Base-by-base conservation (phyloP, 2,329 filamentous ascomycete genomes). In the Aspergillus floridensis region DNA sequence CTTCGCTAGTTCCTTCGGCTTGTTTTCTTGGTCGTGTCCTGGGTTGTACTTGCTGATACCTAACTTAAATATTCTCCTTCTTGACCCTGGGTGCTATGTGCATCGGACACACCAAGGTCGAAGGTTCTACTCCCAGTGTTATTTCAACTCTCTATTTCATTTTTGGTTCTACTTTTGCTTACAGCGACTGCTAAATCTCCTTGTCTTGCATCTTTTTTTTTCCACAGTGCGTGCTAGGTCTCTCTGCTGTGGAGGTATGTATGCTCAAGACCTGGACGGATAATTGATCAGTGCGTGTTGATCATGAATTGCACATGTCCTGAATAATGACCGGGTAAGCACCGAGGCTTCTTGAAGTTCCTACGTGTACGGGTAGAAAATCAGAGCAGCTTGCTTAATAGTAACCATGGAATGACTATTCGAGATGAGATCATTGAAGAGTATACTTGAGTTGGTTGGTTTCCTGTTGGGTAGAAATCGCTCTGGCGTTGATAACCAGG, bases 31-130 rank as follows among this genome's bases (percentile, higher is more conserved):
- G 61, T 59, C 61, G 64, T 66, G 59, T 63, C 26, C 56, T 68
- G 66, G 67, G 63, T 65, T 64, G 59, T 64, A 57, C 59, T 64
- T 71, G 56, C 62, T 69, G 70, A 70, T 73, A 71, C 66, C 70
- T 72, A 70, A 65, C 61, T 65, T 50, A 32, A 53, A 63, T 61
- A 63, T 66, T 67, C 64, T 70, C 61, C 60, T 62, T 62, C 57
- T 51, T 63, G 49, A 58, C 62, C 62, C 57, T 69, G 65, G 64
- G 59, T 53, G 63, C 68, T 64, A 58, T 64, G 59, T 70, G 68
- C 65, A 69, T 71, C 70, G 64, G 65, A 67, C 63, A 63, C 61
- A 66, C 60, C 61, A 59, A 57, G 62, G 66, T 65, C 60, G 59
- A 62, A 59, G 63, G 65, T 66, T 56, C 32, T 63, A 63, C 59